Evolutionary conservation across 257 asterid species (phyloP).

Genomic region (Phtheirospermum japonicum): DNA sequence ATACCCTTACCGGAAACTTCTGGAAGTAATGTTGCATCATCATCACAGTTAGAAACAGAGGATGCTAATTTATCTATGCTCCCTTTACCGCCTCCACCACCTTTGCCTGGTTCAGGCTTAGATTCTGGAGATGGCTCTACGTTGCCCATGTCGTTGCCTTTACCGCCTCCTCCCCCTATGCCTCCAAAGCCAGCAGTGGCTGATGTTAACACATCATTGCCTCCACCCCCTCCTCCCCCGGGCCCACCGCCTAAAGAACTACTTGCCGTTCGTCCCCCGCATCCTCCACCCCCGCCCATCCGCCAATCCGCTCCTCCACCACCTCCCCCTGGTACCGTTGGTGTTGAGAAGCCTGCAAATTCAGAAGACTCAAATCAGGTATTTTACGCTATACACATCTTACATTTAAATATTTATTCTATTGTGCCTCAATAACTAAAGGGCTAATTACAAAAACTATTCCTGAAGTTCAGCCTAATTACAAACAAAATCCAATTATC

Average conservation of each 20-base stretch:
- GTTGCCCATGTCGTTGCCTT: conserved; percentile 61
- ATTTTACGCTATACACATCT: conserved; percentile 11
- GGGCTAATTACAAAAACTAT: background rate
- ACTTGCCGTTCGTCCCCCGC: conserved; percentile 44
- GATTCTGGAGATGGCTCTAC: conserved; percentile 58
- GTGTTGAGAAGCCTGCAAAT: conserved; percentile 47
- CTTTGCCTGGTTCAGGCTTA: conserved; percentile 49
- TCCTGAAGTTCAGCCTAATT: background rate
- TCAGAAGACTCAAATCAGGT: conserved; percentile 64
- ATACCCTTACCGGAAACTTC: conserved; percentile 72
- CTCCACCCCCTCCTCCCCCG: conserved; percentile 81
- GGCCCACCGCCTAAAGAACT: conserved; percentile 79
- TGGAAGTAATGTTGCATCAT: conserved; percentile 71
- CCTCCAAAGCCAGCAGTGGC: conserved; percentile 61
- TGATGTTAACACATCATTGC: conserved; percentile 36
- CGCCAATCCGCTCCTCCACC: conserved; percentile 66
- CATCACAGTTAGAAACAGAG: conserved; percentile 56
- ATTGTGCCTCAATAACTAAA: background rate
- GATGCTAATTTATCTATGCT: conserved; percentile 46
- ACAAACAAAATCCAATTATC: background rate
- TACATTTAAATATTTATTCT: conserved; percentile 4
- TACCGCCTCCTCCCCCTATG: conserved; percentile 93
- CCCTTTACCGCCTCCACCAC: conserved; percentile 79
- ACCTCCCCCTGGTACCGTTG: conserved; percentile 63
- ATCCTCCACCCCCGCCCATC: conserved; percentile 65